Base-by-base conservation (phyloP, 106 monocot species). In the Allium cepa region DNA sequence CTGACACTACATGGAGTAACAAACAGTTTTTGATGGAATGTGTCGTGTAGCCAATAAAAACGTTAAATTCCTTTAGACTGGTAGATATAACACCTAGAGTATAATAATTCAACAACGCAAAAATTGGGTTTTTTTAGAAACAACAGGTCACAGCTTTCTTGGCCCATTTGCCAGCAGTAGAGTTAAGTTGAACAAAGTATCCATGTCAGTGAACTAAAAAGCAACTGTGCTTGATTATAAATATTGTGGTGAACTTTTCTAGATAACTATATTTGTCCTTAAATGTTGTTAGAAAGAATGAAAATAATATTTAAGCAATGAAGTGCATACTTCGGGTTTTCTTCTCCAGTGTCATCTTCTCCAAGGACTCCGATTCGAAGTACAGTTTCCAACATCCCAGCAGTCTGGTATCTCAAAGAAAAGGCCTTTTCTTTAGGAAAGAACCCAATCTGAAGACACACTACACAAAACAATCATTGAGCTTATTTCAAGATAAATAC, bases 301-400 rank as follows among this genome's bases (percentile, higher is more conserved):
- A 11, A 67, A 26, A 11, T 22, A 6, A 52, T 9, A 26, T 67
- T 14, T 13, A 67, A 13, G 22, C 8, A 50, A 49, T 27, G n/a
- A 67, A 60, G 57, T 15, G 59, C 13, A 70, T 71, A 99, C 97
- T 69, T 99, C 26, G 97, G 97, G 49, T 77, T 84, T 66, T 99
- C 92, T 72, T 99, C 97, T 12, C 86, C 92, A 17, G 75, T 87
- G 78, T 99, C 97, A 79, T 99, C 97, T 69, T 99, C 97, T 53
- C 97, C 97, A 57, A 90, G 89, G 63, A 99, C 89, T 52, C 97
- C 97, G 46, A 78, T 84, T 75, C 97, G 59, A 50, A 99, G 84
- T 14, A 99, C 84, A 52, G 82, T 83, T 73, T 99, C 97, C 48
- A 99, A 72, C 97, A 99, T 99, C 57, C 89, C 89, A 75, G 92